phyloP scores from a whole-genome alignment of 495 filamentous ascomycete species.

The Tuber umbilicatum region DNA sequence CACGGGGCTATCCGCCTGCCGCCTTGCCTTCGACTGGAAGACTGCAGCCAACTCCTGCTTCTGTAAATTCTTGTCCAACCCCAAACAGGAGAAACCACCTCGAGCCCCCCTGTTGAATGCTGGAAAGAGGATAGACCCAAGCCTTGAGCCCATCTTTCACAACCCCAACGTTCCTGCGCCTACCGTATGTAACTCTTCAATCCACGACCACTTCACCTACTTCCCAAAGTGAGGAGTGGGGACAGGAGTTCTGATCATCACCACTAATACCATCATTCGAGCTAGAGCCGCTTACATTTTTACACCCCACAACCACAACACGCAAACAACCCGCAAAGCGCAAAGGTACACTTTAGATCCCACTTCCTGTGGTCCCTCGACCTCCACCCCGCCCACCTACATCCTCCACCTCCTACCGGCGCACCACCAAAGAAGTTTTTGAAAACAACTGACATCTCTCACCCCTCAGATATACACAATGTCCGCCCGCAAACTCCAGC shows the following conservation, averaged over 20 bases:
- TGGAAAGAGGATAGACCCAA: background rate
- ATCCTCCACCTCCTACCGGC: constrained; percentile 19
- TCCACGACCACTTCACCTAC: constrained; percentile 3
- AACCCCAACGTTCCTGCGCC: background rate
- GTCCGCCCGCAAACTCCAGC: constrained; percentile 89
- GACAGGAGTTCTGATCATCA: background rate
- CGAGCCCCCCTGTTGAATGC: background rate
- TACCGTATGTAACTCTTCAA: constrained; percentile 7
- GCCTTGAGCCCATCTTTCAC: background rate
- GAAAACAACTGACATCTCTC: constrained; percentile 20
- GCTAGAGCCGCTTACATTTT: constrained; percentile 4
- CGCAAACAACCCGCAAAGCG: constrained; percentile 14
- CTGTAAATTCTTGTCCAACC: constrained; percentile 4
- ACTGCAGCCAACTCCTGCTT: background rate
- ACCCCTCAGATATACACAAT: constrained; percentile 51
- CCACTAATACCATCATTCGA: background rate
- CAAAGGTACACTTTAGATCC: background rate
- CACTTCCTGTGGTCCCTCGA: constrained; percentile 5
- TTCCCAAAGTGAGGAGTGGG: constrained; percentile 16
- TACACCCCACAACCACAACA: constrained; percentile 1
- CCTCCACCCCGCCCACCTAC: constrained; percentile 11
- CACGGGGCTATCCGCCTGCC: constrained; percentile 3
- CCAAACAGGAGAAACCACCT: background rate
- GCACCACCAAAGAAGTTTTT: constrained; percentile 7
- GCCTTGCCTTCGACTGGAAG: background rate